Base-by-base conservation (phyloP, 768 basidiomycete species). In the Amanita pseudoporphyria region DNA sequence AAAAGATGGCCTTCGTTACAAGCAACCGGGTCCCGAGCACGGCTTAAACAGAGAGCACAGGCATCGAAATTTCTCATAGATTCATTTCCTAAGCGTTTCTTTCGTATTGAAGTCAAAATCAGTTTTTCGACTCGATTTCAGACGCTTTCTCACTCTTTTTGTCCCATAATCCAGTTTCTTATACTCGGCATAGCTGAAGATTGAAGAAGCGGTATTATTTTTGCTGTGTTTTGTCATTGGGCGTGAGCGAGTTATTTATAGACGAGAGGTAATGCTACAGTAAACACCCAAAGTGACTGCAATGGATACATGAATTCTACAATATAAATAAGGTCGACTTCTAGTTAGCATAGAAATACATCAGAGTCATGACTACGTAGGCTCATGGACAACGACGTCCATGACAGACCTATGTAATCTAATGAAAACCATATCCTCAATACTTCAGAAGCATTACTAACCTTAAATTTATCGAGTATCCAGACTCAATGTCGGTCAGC, bases 31-130 rank as follows among this genome's bases (percentile, higher is more conserved):
- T 92, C 85, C 42, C 87, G 71, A 5, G 89, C 93, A 36, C 77
- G 74, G 47, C 88, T 82, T 31, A 96, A 70, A 63, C 95, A 99
- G 12, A 96, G 76, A 5, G 86, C 76, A 62, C 96, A 98, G 1
- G 90, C 82, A 64, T 96, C 90, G 63, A 96, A 93, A 45, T 78
- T 78, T 33, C 91, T 81, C 86, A 94, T 90, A 9, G 87, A 92
- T 64, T 96, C 93, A 62, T 89, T 86, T 31, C 92, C 93, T 61
- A 93, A 67, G 38, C 84, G 79, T 79, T 84, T 81, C 78, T 82
- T 53, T 42, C 31, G 37, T 26, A n/a, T n/a, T n/a, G n/a, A 47
- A 45, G 26, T 9, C 32, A 39, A 39, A 16, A 43, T 35, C 32
- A 28, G 22, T 45, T 24, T 3, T 14, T 5, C 14, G 5, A 6